Percentiles rank a stretch among this genome's conserved stretches.
phyloP scores from a whole-genome alignment of 2,329 filamentous ascomycete species.

The Fusarium nematophilum region DNA sequence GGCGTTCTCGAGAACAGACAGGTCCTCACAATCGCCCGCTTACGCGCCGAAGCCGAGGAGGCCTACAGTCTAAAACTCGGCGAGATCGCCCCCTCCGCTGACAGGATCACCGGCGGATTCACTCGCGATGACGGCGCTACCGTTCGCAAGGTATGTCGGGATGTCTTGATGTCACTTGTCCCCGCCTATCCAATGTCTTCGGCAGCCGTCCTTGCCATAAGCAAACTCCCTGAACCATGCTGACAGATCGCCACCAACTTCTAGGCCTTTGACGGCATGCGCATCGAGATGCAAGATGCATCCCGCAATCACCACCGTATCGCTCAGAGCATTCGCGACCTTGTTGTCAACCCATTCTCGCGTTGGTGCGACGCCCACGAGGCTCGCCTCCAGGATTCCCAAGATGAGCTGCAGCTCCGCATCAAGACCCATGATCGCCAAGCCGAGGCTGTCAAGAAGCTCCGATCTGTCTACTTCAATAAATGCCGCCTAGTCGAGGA shows the following conservation, averaged over 20 bases:
- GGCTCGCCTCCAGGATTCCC: slow-evolving; percentile 88
- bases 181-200: not conserved
- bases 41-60: slow-evolving; percentile 97
- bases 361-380: slow-evolving; percentile 98
- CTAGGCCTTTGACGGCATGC: slow-evolving; percentile 93
- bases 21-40: slow-evolving; percentile 86
- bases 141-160: slow-evolving; percentile 80
- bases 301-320: slow-evolving; percentile 94
- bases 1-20: slow-evolving; percentile 96
- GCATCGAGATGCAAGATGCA: slow-evolving; percentile 91
- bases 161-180: not conserved
- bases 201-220: slow-evolving; percentile 9
- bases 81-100: slow-evolving; percentile 84
- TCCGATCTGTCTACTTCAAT: slow-evolving; percentile 97
- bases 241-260: slow-evolving; percentile 30
- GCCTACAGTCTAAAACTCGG: slow-evolving; percentile 82
- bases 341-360: slow-evolving; percentile 93
- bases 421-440: slow-evolving; percentile 96
- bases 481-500: slow-evolving; percentile 97
- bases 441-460: slow-evolving; percentile 88
- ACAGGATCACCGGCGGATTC: slow-evolving; percentile 87
- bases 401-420: slow-evolving; percentile 90
- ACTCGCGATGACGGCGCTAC: slow-evolving; percentile 93
- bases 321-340: slow-evolving; percentile 92
- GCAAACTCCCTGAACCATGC: not conserved